These are phyloP conservation scores for Diaporthe citri DNA, from an alignment of 2,329 filamentous ascomycete species.

Conservation along the genomic window DNA sequence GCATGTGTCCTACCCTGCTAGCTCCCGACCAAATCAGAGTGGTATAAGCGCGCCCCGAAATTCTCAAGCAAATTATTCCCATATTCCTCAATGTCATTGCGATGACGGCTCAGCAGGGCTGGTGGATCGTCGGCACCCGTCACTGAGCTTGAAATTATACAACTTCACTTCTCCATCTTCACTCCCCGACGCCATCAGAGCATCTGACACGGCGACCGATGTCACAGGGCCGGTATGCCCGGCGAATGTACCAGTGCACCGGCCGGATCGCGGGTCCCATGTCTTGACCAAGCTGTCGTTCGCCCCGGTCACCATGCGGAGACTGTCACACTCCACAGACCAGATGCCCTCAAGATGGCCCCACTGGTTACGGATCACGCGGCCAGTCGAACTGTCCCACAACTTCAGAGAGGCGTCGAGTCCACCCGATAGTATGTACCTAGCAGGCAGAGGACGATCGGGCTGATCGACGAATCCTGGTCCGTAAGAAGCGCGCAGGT, in stretches of 20 bases:
- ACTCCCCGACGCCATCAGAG: slow-evolving; percentile 88
- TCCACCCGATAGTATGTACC: slow-evolving; percentile 93
- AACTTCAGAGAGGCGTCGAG: slow-evolving; percentile 92
- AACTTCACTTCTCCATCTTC: slow-evolving; percentile 93
- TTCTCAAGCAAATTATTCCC: not conserved
- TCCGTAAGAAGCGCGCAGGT: slow-evolving; percentile 69
- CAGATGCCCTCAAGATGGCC: slow-evolving; percentile 97
- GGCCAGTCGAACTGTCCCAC: slow-evolving; percentile 88
- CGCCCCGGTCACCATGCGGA: slow-evolving; percentile 88
- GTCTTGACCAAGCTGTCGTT: slow-evolving; percentile 96
- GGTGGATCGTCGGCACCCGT: slow-evolving; percentile 40
- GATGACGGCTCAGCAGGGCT: slow-evolving; percentile 32
- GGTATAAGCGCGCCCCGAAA: slow-evolving; percentile 32
- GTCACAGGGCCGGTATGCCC: slow-evolving; percentile 93
- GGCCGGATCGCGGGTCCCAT: slow-evolving; percentile 93
- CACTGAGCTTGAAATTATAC: slow-evolving; percentile 74
- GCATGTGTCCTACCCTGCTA: not conserved
- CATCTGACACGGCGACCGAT: slow-evolving; percentile 91
- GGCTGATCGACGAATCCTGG: slow-evolving; percentile 71
- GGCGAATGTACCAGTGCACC: slow-evolving; percentile 91
- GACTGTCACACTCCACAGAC: slow-evolving; percentile 88
- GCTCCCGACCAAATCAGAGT: slow-evolving; percentile 16
- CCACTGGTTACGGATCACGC: slow-evolving; percentile 92
- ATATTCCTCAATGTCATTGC: not conserved
- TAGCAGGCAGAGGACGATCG: slow-evolving; percentile 79